A percentile compares a stretch with the other conserved stretches of the same genome.
These are phyloP conservation scores for Alternaria viburni DNA, from an alignment of 2,329 filamentous ascomycete species.

Conservation along the genomic window DNA sequence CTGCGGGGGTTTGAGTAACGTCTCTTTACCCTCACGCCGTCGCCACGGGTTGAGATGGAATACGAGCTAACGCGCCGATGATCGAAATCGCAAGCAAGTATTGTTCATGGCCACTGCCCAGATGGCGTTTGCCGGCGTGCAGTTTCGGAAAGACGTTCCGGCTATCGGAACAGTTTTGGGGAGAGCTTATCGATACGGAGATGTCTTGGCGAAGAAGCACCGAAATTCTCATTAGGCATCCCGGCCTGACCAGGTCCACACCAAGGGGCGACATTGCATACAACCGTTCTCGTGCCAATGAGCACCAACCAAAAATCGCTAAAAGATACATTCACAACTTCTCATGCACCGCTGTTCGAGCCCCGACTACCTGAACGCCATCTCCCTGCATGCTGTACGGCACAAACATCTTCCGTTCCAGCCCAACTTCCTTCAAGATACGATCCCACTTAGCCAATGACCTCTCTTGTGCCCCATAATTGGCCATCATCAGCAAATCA, in stretches of 20 bases:
- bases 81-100: background rate
- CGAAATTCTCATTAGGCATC: background rate
- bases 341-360: background rate
- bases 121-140: background rate
- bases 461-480: constrained; percentile 7
- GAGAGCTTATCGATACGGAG: background rate
- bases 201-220: background rate
- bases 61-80: background rate
- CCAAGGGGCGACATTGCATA: background rate
- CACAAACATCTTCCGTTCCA: constrained; percentile 7
- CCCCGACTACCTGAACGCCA: constrained; percentile 6
- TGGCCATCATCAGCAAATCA: constrained; percentile 12
- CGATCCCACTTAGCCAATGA: constrained; percentile 8
- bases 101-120: background rate
- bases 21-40: background rate
- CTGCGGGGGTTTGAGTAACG: background rate
- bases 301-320: background rate
- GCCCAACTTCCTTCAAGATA: constrained; percentile 2
- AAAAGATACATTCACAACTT: background rate
- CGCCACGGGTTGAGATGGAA: background rate
- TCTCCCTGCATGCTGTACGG: constrained; percentile 8
- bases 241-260: background rate
- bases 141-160: background rate
- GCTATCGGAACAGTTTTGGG: background rate
- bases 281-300: background rate